Conservation (phyloP, 2,329 filamentous ascomycete species). For the Thelonectria blattea region DNA sequence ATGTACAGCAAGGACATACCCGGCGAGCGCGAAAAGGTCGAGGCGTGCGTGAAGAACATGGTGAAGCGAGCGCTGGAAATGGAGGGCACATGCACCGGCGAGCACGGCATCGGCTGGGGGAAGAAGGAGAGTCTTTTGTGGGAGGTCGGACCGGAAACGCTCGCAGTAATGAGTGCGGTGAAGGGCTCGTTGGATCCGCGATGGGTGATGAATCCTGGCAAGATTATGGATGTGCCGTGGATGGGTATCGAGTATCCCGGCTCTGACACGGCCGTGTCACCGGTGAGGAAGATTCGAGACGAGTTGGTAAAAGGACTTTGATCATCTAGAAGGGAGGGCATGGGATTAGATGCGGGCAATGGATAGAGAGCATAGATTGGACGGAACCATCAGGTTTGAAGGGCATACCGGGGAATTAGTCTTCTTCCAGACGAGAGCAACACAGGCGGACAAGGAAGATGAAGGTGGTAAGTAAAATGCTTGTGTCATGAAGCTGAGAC, state of each 20-base stretch:
- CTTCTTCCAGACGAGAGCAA: not conserved
- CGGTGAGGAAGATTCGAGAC: constrained; percentile 25
- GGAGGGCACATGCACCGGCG: constrained; percentile 91
- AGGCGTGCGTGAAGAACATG: constrained; percentile 87
- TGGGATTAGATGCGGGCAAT: not conserved
- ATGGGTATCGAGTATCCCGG: constrained; percentile 32
- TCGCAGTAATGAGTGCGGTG: constrained; percentile 83
- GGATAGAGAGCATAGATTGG: not conserved
- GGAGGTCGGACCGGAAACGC: constrained; percentile 80
- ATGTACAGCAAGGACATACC: constrained; percentile 78
- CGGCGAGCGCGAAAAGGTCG: constrained; percentile 75
- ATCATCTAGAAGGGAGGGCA: constrained; percentile 5
- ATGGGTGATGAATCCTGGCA: constrained; percentile 92
- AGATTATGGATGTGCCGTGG: constrained; percentile 78
- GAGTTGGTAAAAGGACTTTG: constrained; percentile 6
- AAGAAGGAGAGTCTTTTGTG: constrained; percentile 82
- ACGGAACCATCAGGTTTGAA: not conserved
- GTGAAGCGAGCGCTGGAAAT: constrained; percentile 88
- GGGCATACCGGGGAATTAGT: not conserved
- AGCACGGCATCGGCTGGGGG: constrained; percentile 84
- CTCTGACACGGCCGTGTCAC: constrained; percentile 33
- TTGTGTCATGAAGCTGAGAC: no score
- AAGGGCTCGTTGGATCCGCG: constrained; percentile 83
- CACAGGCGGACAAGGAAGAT: not conserved
- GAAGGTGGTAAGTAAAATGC: no score